Conservation (phyloP, 257 asterid genomes). For the Sherardia arvensis region DNA sequence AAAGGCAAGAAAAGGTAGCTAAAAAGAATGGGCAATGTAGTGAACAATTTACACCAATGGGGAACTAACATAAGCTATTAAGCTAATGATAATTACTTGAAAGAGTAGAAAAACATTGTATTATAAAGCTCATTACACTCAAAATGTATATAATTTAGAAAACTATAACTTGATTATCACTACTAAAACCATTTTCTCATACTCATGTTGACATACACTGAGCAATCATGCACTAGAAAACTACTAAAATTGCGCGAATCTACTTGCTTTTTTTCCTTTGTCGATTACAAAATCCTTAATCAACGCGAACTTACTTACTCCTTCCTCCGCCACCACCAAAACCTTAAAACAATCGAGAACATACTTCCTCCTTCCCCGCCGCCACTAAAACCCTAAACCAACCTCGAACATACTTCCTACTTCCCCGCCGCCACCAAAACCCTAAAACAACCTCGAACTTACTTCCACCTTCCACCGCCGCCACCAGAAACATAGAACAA, state of each 20-base stretch:
- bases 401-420: too few relatives aligned
- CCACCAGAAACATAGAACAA: too few relatives aligned
- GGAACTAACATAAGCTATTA: constrained; percentile 1
- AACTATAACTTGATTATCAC: not conserved
- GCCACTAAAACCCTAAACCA: too few relatives aligned
- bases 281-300: not conserved
- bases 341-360: too few relatives aligned
- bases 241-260: too few relatives aligned
- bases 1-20: not conserved
- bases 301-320: not conserved
- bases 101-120: not conserved
- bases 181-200: not conserved
- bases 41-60: not conserved
- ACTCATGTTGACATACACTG: not conserved
- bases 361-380: too few relatives aligned
- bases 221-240: not conserved
- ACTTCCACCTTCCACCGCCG: too few relatives aligned
- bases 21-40: not conserved
- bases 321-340: not conserved
- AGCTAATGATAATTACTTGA: not conserved
- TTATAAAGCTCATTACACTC: constrained; percentile 1
- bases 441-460: too few relatives aligned
- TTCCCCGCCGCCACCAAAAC: too few relatives aligned
- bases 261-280: too few relatives aligned
- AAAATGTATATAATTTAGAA: not conserved